Percentiles rank a stretch among this genome's conserved stretches.
phyloP scores from a whole-genome alignment of 371 early-diverging fungal genomes.

The Actinomucor elegans region DNA sequence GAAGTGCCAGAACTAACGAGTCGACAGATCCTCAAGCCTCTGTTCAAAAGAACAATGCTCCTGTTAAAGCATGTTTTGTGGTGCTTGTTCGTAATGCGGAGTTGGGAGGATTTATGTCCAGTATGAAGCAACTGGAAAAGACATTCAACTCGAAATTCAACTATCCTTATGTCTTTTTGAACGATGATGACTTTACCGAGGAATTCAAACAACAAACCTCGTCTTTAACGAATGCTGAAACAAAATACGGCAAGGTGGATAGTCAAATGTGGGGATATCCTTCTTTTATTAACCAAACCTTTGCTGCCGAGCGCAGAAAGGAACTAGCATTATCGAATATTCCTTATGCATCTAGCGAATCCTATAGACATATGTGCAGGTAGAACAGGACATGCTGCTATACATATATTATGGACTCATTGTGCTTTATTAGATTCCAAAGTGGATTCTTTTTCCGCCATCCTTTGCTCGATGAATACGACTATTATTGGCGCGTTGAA shows the following conservation, averaged over 20 bases:
- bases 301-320: slow-evolving; percentile 59
- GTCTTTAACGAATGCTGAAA: slow-evolving; percentile 57
- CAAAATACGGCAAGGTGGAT: slow-evolving; percentile 53
- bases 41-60: slow-evolving; percentile 8
- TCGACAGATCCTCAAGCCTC: not conserved
- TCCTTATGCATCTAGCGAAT: slow-evolving; percentile 83
- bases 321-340: slow-evolving; percentile 59
- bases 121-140: slow-evolving; percentile 80
- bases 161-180: slow-evolving; percentile 92
- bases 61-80: slow-evolving; percentile 55
- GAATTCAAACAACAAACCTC: slow-evolving; percentile 63
- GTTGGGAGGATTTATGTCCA: slow-evolving; percentile 62
- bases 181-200: slow-evolving; percentile 79
- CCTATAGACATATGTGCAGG: slow-evolving; percentile 94
- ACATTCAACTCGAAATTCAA: slow-evolving; percentile 81
- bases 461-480: slow-evolving; percentile 72
- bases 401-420: no score
- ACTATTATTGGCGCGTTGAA: slow-evolving; percentile 97
- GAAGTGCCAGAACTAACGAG: not conserved
- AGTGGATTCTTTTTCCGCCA: slow-evolving; percentile 90
- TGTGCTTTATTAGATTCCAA: slow-evolving; percentile 51
- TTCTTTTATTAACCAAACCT: slow-evolving; percentile 70
- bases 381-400: not conserved
- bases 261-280: slow-evolving; percentile 82
- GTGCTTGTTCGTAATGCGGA: slow-evolving; percentile 80